Percentiles rank a stretch among this genome's conserved stretches.
Evolutionary conservation across 345 rosid species (phyloP).

Genomic region (Eucalyptus guilfoylei): DNA sequence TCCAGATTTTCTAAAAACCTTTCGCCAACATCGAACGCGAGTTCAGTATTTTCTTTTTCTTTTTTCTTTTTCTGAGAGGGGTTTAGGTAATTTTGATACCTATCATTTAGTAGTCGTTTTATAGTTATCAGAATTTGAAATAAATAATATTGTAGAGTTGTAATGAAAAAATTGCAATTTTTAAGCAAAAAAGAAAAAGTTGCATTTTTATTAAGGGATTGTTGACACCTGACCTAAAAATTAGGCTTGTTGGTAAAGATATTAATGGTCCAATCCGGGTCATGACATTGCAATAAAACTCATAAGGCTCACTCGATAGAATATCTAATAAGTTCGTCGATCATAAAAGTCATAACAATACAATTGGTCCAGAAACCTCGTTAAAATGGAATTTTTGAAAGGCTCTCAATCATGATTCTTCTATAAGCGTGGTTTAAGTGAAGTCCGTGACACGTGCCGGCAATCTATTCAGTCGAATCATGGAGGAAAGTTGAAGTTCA

Average conservation of each 20-base stretch:
- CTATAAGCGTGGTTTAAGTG: neutral
- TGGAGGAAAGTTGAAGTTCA: neutral
- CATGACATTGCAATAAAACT: neutral
- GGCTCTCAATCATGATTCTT: neutral
- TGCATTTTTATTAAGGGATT: neutral
- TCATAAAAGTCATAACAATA: too few species aligned
- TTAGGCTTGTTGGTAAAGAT: neutral
- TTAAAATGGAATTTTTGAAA: too few species aligned
- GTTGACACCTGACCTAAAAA: neutral
- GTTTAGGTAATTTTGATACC: too few species aligned
- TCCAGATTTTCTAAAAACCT: neutral
- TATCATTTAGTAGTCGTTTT: neutral
- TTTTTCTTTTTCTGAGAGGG: too few species aligned
- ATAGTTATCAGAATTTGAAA: neutral
- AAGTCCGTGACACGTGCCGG: neutral
- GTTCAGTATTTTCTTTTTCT: neutral
- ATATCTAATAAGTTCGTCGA: neutral
- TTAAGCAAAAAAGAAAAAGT: too few species aligned
- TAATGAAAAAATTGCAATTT: neutral
- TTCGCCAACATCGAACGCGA: neutral
- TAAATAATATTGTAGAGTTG: neutral
- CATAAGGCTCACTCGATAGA: neutral
- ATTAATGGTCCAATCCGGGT: neutral
- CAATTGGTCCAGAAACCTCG: neutral
- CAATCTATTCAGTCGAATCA: neutral